Base-by-base conservation (phyloP, 306 rosid species). In the Boehmeria nivea region DNA sequence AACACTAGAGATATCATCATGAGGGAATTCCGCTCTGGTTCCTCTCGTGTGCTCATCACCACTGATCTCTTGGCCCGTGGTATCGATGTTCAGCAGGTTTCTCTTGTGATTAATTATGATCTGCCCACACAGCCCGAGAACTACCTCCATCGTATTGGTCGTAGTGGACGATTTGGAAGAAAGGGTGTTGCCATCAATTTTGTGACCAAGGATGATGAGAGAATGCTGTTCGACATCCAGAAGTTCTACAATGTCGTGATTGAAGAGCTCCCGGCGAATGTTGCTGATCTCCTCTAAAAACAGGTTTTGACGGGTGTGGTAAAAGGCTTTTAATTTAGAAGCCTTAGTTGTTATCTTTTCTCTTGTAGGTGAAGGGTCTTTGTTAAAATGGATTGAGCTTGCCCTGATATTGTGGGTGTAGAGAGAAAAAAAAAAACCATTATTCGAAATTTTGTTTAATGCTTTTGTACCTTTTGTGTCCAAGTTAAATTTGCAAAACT, bases 191-290 rank as follows among this genome's bases (percentile, higher is more conserved):
- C 82, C 50, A 82, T 78, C 51, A 82, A 75, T 59, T 82, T 82
- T 38, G 84, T 82, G 53, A 78, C 80, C 55, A 49, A 15, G 72
- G 85, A 76, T n/a, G 85, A 76, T 39, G 89, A 76, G 34, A 28
- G 5, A 3, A 3, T 8, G 34, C 34, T 28, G 34, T 8, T 28
- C 8, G 34, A 28, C 70, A 82, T 85, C 74, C 94, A 82, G 78
- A 85, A 59, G 87, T 85, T 85, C 65, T 85, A 85, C 6, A 85
- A 85, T 34, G 89, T 85, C 56, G 18, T 64, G 51, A 46, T 85
- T 15, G 94, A 85, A 79, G 94, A 85, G 87, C 79, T 85, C 72
- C 94, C 89, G n/a, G 68, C 86, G 13, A 82, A 85, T 68, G 89
- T 85, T 37, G 94, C 89, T 27, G 89, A 85, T 66, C 94, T 85